A percentile compares a stretch with the other conserved stretches of the same genome.
These are phyloP conservation scores for Xerophyta viscosa DNA, from an alignment of 106 monocot species.

Conservation along the genomic window DNA sequence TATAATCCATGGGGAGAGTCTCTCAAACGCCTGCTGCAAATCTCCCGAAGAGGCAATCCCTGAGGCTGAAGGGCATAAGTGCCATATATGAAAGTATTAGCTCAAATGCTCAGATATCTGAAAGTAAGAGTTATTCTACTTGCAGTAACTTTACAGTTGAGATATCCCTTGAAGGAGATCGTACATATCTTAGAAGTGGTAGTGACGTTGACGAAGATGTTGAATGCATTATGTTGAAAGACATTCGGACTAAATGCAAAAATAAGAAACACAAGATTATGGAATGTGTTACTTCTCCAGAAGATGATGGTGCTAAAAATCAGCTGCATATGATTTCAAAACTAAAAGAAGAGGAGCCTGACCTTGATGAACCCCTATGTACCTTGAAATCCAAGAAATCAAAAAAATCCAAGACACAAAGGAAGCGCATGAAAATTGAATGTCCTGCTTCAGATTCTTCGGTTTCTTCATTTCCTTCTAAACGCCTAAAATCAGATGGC, in stretches of 20 bases:
- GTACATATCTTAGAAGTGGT: not conserved
- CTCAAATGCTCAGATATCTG: not conserved
- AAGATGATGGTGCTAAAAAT: not conserved
- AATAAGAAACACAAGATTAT: constrained; percentile 28
- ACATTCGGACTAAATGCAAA: constrained; percentile 36
- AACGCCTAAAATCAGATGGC: not conserved
- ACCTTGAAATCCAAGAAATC: constrained; percentile 24
- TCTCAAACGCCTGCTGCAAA: not conserved
- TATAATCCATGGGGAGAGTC: not conserved
- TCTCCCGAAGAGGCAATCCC: not conserved
- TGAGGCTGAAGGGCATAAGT: constrained; percentile 3
- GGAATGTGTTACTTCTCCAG: constrained; percentile 2
- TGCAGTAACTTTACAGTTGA: not conserved
- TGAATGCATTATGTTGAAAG: constrained; percentile 27
- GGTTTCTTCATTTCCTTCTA: not conserved
- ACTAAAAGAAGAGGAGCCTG: constrained; percentile 27
- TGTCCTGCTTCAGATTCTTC: constrained; percentile 3
- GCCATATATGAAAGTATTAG: not conserved
- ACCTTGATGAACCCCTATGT: constrained; percentile 53
- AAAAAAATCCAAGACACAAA: constrained; percentile 6
- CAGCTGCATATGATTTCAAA: not conserved
- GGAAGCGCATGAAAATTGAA: constrained; percentile 13
- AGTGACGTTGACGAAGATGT: constrained; percentile 3
- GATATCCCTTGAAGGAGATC: not conserved
- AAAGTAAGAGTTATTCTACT: not conserved